Conservation (phyloP, 139 green algal species). For the Chlamydomonas applanata region DNA sequence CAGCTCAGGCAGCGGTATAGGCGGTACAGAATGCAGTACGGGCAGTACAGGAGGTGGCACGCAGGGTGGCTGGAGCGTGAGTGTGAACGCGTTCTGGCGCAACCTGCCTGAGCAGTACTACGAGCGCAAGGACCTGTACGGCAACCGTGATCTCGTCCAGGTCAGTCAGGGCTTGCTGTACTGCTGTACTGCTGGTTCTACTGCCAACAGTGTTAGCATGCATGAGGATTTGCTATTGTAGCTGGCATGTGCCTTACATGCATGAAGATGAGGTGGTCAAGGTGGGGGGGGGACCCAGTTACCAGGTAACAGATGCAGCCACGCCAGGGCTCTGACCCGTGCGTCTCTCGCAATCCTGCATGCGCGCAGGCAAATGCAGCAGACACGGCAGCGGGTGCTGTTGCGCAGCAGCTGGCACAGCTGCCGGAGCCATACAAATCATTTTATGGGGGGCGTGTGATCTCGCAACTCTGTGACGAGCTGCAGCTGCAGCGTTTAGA, state of each 20-base stretch:
- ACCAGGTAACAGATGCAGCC: no score
- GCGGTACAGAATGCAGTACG: background rate
- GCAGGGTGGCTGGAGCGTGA: conserved; percentile 33
- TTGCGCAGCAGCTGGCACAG: conserved; percentile 5
- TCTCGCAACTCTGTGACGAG: background rate
- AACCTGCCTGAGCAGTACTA: conserved; percentile 34
- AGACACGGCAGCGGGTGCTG: conserved; percentile 11
- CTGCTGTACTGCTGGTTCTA: background rate
- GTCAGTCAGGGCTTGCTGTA: background rate
- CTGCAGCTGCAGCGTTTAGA: conserved; percentile 6
- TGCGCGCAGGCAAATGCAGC: conserved; percentile 27
- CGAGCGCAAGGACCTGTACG: conserved; percentile 64
- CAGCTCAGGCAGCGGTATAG: background rate
- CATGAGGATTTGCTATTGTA: background rate
- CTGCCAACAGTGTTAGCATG: background rate
- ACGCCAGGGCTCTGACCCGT: no score
- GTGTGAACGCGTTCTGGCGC: conserved; percentile 60
- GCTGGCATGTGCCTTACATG: no score
- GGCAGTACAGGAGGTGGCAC: background rate
- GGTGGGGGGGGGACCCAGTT: no score
- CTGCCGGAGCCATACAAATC: conserved; percentile 38
- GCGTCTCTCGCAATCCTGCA: no score
- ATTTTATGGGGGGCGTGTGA: conserved; percentile 46
- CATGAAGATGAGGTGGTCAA: no score
- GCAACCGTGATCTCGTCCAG: conserved; percentile 55